Evolutionary conservation across 225 moss, liverwort and hornwort species (phyloP).

Genomic region (Lunularia cruciata): DNA sequence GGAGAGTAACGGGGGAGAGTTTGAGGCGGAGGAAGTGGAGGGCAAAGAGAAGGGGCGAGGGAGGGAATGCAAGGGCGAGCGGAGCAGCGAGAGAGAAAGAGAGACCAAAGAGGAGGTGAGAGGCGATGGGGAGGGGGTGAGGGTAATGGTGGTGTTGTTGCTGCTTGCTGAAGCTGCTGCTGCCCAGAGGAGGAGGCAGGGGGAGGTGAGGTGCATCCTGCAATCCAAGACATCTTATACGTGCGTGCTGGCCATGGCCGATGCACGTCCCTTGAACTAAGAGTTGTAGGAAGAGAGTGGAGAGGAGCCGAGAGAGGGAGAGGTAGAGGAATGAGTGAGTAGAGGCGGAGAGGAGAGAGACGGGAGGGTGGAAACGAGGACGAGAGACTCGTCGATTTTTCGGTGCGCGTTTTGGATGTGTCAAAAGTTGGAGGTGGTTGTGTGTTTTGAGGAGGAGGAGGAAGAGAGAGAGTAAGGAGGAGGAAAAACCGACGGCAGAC

Average conservation of each 20-base stretch:
- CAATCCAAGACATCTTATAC: conserved; percentile 23
- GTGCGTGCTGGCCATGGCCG: conserved; percentile 41
- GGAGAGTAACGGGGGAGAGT: conserved; percentile 4
- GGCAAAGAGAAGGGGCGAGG: conserved; percentile 9
- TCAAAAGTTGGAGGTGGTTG: conserved; percentile 25
- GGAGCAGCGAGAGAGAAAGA: not conserved
- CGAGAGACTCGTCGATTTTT: conserved; percentile 23
- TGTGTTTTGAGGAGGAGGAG: conserved; percentile 13
- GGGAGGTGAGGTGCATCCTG: conserved; percentile 26
- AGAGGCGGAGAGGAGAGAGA: not conserved
- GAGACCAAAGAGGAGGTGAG: not conserved
- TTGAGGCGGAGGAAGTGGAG: conserved; percentile 4
- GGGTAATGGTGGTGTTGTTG: conserved; percentile 7
- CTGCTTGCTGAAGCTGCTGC: conserved; percentile 19
- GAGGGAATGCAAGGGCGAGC: not conserved
- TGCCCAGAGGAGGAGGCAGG: conserved; percentile 6
- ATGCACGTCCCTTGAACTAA: conserved; percentile 30
- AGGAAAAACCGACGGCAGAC: conserved; percentile 3
- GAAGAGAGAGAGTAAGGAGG: not conserved
- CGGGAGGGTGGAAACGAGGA: not conserved
- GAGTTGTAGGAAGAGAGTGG: conserved; percentile 14
- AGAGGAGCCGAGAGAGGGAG: not conserved
- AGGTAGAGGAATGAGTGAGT: not conserved
- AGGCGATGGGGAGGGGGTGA: conserved; percentile 18
- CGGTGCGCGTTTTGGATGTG: conserved; percentile 20